These are phyloP conservation scores for Synchytrium microbalum DNA, from an alignment of 371 early-diverging fungal species.

Conservation along the genomic window DNA sequence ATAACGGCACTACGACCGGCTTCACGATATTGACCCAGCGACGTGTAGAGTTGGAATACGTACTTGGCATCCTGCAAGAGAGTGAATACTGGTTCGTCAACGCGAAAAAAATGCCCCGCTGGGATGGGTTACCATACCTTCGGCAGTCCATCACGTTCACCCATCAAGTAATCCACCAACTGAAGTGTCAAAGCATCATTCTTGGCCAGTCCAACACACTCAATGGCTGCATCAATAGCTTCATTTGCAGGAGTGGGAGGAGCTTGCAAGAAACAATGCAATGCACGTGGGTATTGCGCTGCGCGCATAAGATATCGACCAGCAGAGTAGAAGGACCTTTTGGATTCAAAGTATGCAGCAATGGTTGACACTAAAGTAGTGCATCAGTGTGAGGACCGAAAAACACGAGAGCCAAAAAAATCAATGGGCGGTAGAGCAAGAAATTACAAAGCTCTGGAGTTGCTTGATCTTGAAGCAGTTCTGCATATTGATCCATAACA, in stretches of 20 bases:
- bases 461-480: conserved; percentile 33
- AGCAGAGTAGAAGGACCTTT: conserved; percentile 23
- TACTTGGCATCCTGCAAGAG: conserved; percentile 38
- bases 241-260: conserved; percentile 11
- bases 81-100: not conserved
- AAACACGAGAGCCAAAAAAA: conserved; percentile 9
- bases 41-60: conserved; percentile 49
- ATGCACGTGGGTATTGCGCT: conserved; percentile 33
- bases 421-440: not conserved
- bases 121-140: conserved; percentile 20
- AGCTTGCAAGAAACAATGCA: conserved; percentile 32
- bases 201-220: conserved; percentile 41
- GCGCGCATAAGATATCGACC: conserved; percentile 33
- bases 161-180: conserved; percentile 46
- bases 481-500: conserved; percentile 40
- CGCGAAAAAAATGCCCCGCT: not conserved
- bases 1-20: conserved; percentile 45
- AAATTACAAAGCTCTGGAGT: conserved; percentile 26
- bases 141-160: conserved; percentile 41
- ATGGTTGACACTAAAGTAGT: conserved; percentile 18
- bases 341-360: conserved; percentile 32
- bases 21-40: conserved; percentile 38
- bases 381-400: not conserved
- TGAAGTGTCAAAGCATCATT: conserved; percentile 40
- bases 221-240: conserved; percentile 40